phyloP scores from a whole-genome alignment of 2,329 filamentous ascomycete species.

The Phoma sp. region DNA sequence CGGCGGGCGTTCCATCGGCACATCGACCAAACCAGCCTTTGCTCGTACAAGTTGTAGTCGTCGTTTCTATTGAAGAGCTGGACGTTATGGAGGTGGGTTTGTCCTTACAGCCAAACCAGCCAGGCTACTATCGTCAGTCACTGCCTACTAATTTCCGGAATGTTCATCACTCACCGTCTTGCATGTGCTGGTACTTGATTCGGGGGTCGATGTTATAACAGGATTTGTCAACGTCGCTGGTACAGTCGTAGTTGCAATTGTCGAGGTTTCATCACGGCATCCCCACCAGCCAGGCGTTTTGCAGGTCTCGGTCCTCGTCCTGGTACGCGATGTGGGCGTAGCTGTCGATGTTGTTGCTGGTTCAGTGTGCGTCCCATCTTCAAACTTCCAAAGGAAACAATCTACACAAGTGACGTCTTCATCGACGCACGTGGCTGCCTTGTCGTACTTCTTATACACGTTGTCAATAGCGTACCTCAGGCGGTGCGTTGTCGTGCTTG shows the following conservation, averaged over 20 bases:
- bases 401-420: conserved; percentile 46
- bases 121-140: conserved; percentile 32
- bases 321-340: conserved; percentile 31
- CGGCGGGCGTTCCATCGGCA: conserved; percentile 32
- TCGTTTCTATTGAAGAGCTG: conserved; percentile 27
- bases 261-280: conserved; percentile 42
- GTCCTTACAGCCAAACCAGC: conserved; percentile 49
- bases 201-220: conserved; percentile 22
- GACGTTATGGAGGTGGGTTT: conserved; percentile 32
- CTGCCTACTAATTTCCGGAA: not conserved
- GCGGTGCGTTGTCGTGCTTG: conserved; percentile 41
- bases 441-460: conserved; percentile 43
- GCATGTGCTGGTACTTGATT: conserved; percentile 38
- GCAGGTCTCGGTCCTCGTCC: conserved; percentile 44
- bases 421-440: conserved; percentile 41
- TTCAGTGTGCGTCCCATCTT: conserved; percentile 43
- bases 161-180: conserved; percentile 35
- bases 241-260: conserved; percentile 29
- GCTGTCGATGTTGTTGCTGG: conserved; percentile 31
- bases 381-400: conserved; percentile 47
- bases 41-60: conserved; percentile 41
- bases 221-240: conserved; percentile 26
- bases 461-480: conserved; percentile 45
- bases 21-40: conserved; percentile 48
- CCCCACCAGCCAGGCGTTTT: conserved; percentile 49